Percentiles rank a stretch among this genome's conserved stretches.
Conservation (phyloP, 2,329 filamentous ascomycete species). For the Dryadomyces quercivorus region DNA sequence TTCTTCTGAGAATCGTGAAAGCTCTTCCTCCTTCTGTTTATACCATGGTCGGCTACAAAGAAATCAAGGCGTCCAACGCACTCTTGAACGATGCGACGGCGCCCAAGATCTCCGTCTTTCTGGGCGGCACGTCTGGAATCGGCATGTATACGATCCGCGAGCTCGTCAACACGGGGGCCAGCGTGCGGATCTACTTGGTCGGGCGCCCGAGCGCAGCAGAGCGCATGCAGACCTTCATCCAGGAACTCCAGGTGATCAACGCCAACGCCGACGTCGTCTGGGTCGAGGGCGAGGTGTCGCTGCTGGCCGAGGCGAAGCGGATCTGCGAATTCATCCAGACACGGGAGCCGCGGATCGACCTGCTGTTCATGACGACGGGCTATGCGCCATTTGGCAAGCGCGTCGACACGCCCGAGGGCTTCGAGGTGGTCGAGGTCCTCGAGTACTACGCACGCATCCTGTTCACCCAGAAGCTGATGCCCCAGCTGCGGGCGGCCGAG, state of each 20-base stretch:
- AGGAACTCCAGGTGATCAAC: conserved; percentile 23
- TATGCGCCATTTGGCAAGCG: conserved; percentile 28
- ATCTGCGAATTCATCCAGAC: conserved; percentile 25
- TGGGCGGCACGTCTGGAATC: conserved; percentile 33
- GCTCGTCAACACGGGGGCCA: conserved; percentile 22
- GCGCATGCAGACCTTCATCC: conserved; percentile 19
- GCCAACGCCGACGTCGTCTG: conserved; percentile 28
- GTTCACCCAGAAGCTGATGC: conserved; percentile 26
- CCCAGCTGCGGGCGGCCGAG: conserved; percentile 21
- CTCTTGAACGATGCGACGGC: conserved; percentile 24
- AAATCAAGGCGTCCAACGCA: conserved; percentile 26
- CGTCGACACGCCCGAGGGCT: conserved; percentile 3
- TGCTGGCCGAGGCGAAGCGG: conserved; percentile 28
- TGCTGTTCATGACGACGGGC: conserved; percentile 31
- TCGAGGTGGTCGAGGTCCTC: conserved; percentile 12
- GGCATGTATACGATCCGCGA: conserved; percentile 26
- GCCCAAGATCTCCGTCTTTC: conserved; percentile 28
- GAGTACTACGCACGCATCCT: conserved; percentile 31
- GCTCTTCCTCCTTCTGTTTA: neutral
- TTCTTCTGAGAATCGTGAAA: neutral
- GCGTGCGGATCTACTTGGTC: conserved; percentile 28
- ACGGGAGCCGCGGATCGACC: conserved; percentile 25
- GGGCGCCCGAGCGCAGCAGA: conserved; percentile 26
- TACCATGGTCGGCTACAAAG: conserved; percentile 22
- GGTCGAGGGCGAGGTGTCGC: conserved; percentile 29